Conservation (phyloP, 306 rosid genomes). For the Vigna trinervia region DNA sequence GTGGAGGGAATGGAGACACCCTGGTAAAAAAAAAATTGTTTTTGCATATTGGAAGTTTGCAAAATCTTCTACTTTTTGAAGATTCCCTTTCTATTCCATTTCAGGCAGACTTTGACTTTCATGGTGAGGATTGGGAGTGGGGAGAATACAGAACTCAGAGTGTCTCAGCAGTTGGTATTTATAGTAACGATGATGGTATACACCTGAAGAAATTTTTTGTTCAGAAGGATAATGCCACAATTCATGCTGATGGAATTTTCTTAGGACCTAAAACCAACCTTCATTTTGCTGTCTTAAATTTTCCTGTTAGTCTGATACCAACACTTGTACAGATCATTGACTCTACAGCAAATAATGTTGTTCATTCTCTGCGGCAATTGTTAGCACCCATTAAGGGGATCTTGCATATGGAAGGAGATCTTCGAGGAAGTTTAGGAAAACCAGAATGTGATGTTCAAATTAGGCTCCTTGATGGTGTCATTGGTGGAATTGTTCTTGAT, state of each 20-base stretch:
- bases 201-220: constrained; percentile 73
- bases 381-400: constrained; percentile 82
- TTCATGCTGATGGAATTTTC: constrained; percentile 95
- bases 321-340: constrained; percentile 80
- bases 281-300: constrained; percentile 91
- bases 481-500: constrained; percentile 91
- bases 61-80: constrained; percentile 43
- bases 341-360: constrained; percentile 75
- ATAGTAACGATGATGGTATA: constrained; percentile 80
- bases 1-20: constrained; percentile 98
- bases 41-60: constrained; percentile 42
- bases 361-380: constrained; percentile 73
- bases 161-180: constrained; percentile 82
- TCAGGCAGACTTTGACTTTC: constrained; percentile 93
- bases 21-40: constrained; percentile 59
- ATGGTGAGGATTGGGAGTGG: constrained; percentile 98
- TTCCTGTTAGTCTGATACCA: constrained; percentile 90
- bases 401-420: constrained; percentile 99
- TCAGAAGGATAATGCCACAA: constrained; percentile 89
- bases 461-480: constrained; percentile 91
- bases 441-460: constrained; percentile 98
- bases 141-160: constrained; percentile 90
- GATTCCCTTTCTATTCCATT: constrained; percentile 42
- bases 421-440: constrained; percentile 85
- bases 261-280: constrained; percentile 88